phyloP scores from a whole-genome alignment of 257 asterid species.

The Ligustrum vulgare region DNA sequence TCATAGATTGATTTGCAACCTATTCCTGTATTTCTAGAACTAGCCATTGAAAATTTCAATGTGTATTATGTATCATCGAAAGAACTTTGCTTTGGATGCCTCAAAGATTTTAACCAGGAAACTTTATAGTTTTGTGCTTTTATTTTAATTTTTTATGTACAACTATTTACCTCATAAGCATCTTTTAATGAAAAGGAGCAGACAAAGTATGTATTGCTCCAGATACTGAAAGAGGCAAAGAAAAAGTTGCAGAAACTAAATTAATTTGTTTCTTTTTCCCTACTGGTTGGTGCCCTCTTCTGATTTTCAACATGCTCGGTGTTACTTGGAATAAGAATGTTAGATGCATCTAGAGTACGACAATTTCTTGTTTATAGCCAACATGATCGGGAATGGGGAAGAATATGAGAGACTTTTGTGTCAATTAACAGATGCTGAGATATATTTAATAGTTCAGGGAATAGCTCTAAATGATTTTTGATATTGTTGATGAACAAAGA shows the following conservation, averaged over 20 bases:
- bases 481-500: not conserved
- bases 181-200: not conserved
- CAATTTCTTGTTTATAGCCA: not conserved
- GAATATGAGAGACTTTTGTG: not conserved
- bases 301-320: not conserved
- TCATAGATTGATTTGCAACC: slow-evolving; percentile 3
- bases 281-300: not conserved
- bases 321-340: not conserved
- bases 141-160: not conserved
- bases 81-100: not conserved
- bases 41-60: not conserved
- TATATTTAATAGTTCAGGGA: not conserved
- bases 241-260: not conserved
- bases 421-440: not conserved
- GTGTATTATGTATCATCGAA: slow-evolving; percentile 10
- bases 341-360: not conserved
- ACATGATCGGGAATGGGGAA: not conserved
- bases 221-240: not conserved
- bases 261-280: not conserved
- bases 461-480: not conserved
- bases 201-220: slow-evolving; percentile 10
- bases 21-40: slow-evolving; percentile 16
- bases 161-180: not conserved
- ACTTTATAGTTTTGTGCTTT: not conserved
- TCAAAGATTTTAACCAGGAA: not conserved